Evolutionary conservation across 2,329 filamentous ascomycete species (phyloP).

Genomic region (Harringtonia lauricola): DNA sequence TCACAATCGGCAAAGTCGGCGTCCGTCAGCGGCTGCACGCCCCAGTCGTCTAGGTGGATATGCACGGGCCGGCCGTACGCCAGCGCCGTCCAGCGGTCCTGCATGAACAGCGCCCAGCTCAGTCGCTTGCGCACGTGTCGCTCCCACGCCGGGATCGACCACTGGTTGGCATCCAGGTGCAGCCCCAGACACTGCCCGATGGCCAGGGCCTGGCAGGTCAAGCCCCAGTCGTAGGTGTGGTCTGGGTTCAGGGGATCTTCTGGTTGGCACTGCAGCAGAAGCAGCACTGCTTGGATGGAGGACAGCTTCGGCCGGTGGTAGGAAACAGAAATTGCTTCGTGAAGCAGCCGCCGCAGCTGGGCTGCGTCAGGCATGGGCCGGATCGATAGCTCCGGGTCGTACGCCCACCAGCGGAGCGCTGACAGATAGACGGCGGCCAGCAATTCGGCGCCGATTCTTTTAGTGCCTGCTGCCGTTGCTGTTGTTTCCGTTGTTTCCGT

Average conservation of each 20-base stretch:
- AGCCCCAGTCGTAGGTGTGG: constrained; percentile 19
- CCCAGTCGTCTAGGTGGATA: constrained; percentile 38
- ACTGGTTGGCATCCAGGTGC: constrained; percentile 42
- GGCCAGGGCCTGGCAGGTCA: constrained; percentile 34
- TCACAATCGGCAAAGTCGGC: constrained; percentile 14
- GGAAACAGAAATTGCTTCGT: constrained; percentile 20
- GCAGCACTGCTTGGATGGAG: constrained; percentile 29
- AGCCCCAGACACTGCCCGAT: constrained; percentile 41
- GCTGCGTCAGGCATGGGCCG: constrained; percentile 7
- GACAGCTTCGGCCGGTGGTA: constrained; percentile 28
- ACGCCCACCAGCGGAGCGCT: constrained; percentile 43
- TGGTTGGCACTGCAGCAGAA: constrained; percentile 26
- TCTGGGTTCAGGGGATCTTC: constrained; percentile 1
- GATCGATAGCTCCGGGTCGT: constrained; percentile 31
- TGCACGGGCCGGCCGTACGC: constrained; percentile 41
- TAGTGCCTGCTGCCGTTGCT: not conserved
- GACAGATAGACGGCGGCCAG: constrained; percentile 45
- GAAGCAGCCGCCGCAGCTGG: constrained; percentile 21
- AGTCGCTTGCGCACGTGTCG: constrained; percentile 43
- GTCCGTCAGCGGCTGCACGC: constrained; percentile 19
- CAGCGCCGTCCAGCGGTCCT: constrained; percentile 46
- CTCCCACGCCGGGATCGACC: constrained; percentile 48
- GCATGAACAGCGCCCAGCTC: constrained; percentile 49
- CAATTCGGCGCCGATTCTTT: constrained; percentile 29
- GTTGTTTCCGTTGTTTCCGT: too few species aligned